A percentile compares a stretch with the other conserved stretches of the same genome.
phyloP scores from a whole-genome alignment of 2,329 filamentous ascomycete species.

The Xylaria arbuscula region DNA sequence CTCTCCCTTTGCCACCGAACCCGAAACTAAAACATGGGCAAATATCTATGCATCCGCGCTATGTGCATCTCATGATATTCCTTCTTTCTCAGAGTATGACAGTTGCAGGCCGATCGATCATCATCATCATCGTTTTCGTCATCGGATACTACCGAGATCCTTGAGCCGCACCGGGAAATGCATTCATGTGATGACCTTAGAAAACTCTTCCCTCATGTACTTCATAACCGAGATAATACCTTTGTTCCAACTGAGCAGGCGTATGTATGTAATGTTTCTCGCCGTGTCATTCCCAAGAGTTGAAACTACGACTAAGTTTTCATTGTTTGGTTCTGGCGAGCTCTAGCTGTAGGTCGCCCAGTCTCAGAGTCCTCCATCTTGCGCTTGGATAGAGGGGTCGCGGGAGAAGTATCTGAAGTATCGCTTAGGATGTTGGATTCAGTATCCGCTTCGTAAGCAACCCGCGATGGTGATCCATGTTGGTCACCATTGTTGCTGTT shows the following conservation, averaged over 20 bases:
- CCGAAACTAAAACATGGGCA: slow-evolving; percentile 24
- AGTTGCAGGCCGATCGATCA: neutral
- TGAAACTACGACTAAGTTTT: slow-evolving; percentile 9
- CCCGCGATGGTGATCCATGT: neutral
- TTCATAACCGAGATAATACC: slow-evolving; percentile 8
- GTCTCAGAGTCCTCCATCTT: slow-evolving; percentile 26
- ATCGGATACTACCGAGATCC: neutral
- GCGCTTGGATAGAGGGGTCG: slow-evolving; percentile 33
- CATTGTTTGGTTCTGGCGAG: slow-evolving; percentile 24
- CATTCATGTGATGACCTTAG: slow-evolving; percentile 27
- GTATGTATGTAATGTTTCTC: neutral
- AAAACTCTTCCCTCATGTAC: slow-evolving; percentile 4
- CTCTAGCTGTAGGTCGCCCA: slow-evolving; percentile 32
- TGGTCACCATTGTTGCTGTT: neutral
- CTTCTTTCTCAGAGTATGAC: neutral
- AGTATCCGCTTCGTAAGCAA: neutral
- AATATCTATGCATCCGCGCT: slow-evolving; percentile 30
- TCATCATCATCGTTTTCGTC: slow-evolving; percentile 4
- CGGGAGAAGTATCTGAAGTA: slow-evolving; percentile 8
- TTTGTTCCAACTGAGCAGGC: slow-evolving; percentile 3
- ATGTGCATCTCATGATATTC: slow-evolving; percentile 5
- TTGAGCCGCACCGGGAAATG: slow-evolving; percentile 38
- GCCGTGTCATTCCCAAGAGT: slow-evolving; percentile 1
- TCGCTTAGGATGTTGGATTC: slow-evolving; percentile 7
- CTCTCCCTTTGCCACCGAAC: slow-evolving; percentile 21